Evolutionary conservation across 2,329 filamentous ascomycete species (phyloP).

Genomic region (Lachnellula subtilissima): DNA sequence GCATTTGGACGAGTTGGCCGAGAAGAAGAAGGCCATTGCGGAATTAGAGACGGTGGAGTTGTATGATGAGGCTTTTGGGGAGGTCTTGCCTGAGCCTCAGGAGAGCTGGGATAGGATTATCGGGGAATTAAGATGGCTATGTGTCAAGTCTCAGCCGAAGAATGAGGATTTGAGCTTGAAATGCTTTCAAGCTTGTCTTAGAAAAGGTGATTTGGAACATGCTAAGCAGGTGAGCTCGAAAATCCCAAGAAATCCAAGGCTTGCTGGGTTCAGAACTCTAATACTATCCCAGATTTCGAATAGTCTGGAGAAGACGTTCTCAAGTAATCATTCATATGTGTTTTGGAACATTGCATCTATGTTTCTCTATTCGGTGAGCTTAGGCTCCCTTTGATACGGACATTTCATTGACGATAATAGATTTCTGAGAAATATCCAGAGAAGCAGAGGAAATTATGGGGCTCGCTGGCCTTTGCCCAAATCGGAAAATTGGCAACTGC

Average conservation of each 20-base stretch:
- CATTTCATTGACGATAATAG: constrained; percentile 17
- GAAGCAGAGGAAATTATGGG: constrained; percentile 27
- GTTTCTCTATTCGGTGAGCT: constrained; percentile 29
- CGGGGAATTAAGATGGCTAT: constrained; percentile 28
- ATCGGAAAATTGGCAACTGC: constrained; percentile 30
- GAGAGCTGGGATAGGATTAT: constrained; percentile 28
- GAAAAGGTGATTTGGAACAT: constrained; percentile 30
- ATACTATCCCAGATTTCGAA: constrained; percentile 28
- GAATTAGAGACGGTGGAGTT: constrained; percentile 30
- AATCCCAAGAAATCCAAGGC: neutral
- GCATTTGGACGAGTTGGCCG: constrained; percentile 25
- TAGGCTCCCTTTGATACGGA: neutral
- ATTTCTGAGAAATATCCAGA: constrained; percentile 22
- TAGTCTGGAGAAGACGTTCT: constrained; percentile 31
- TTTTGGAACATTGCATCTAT: constrained; percentile 32
- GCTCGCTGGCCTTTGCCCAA: constrained; percentile 24
- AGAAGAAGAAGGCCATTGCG: constrained; percentile 17
- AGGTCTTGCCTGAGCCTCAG: constrained; percentile 18
- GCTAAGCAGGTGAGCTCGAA: constrained; percentile 27
- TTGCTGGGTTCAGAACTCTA: neutral
- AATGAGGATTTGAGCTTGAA: constrained; percentile 26
- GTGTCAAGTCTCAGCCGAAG: constrained; percentile 29
- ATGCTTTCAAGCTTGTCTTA: constrained; percentile 30
- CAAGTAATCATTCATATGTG: constrained; percentile 28
- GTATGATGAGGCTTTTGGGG: constrained; percentile 27